Conservation (phyloP, 768 basidiomycete species). For the Leccinum truebloodii region DNA sequence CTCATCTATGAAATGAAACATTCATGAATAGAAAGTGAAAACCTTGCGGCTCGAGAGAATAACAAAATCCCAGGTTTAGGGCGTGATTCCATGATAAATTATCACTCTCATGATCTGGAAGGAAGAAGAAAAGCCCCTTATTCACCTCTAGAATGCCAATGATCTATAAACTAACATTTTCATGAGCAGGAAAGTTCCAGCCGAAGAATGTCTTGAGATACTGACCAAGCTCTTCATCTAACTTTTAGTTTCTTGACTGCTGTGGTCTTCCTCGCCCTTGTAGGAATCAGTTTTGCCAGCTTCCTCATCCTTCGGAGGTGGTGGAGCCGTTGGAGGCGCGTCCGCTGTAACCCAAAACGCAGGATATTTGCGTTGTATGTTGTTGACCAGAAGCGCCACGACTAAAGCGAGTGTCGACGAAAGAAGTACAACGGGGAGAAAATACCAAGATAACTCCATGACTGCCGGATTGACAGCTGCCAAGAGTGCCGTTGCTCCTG, state of each 20-base stretch:
- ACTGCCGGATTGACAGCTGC: constrained; percentile 46
- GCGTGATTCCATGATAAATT: not conserved
- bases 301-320: not conserved
- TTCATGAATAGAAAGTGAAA: not conserved
- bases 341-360: constrained; percentile 44
- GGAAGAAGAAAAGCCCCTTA: not conserved
- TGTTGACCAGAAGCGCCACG: constrained; percentile 49
- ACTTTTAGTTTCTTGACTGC: not conserved
- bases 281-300: not conserved
- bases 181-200: constrained; percentile 6
- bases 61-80: constrained; percentile 2
- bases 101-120: constrained; percentile 2
- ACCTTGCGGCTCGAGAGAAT: not conserved
- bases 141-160: not conserved
- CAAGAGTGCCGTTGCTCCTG: constrained; percentile 58
- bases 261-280: not conserved
- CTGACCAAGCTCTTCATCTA: constrained; percentile 9
- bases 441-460: constrained; percentile 51
- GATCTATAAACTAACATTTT: not conserved
- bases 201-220: not conserved
- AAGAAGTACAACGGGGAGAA: constrained; percentile 53
- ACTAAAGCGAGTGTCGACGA: constrained; percentile 37
- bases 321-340: not conserved
- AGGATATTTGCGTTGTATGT: constrained; percentile 50
- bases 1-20: not conserved